These are phyloP conservation scores for Umbelopsis sp. DNA, from an alignment of 371 early-diverging fungal species.

Conservation along the genomic window DNA sequence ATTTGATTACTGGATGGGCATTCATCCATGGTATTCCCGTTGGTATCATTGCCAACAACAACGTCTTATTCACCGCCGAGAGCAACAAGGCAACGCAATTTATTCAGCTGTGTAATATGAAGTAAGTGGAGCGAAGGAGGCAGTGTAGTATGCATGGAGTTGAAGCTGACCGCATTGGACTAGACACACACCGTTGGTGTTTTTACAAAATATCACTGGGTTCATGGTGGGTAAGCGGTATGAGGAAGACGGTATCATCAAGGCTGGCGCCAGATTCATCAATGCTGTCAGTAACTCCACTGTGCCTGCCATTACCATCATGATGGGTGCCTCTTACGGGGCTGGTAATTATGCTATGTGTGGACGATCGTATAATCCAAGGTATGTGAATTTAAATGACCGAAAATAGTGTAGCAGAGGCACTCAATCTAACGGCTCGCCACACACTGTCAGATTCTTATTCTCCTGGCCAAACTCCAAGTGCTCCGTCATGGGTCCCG, in stretches of 20 bases:
- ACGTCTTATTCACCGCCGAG: conserved; percentile 73
- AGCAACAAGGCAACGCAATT: conserved; percentile 82
- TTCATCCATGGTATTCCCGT: conserved; percentile 71
- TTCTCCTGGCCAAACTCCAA: conserved; percentile 80
- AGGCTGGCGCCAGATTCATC: conserved; percentile 77
- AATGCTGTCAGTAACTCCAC: conserved; percentile 76
- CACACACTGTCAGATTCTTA: conserved; percentile 51
- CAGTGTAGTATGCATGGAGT: no score
- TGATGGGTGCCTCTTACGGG: conserved; percentile 80
- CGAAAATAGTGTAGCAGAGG: neutral
- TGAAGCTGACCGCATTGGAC: neutral
- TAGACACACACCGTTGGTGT: conserved; percentile 69
- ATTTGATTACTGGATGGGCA: conserved; percentile 71
- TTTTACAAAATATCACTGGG: conserved; percentile 78
- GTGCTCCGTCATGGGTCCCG: conserved; percentile 81
- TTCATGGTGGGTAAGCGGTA: conserved; percentile 82
- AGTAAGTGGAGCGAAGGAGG: conserved; percentile 32
- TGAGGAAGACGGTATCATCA: conserved; percentile 80
- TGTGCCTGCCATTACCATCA: conserved; percentile 76
- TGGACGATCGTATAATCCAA: conserved; percentile 75
- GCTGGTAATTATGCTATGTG: conserved; percentile 87
- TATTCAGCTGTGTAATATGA: conserved; percentile 75
- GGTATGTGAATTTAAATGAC: conserved; percentile 29
- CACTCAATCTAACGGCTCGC: no score
- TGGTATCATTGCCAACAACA: conserved; percentile 77